Evolutionary conservation across 1,139 yeast species (phyloP), one percentile per base, ranked within the genome.

Genomic region (Debaryomycetaceae sp.): DNA sequence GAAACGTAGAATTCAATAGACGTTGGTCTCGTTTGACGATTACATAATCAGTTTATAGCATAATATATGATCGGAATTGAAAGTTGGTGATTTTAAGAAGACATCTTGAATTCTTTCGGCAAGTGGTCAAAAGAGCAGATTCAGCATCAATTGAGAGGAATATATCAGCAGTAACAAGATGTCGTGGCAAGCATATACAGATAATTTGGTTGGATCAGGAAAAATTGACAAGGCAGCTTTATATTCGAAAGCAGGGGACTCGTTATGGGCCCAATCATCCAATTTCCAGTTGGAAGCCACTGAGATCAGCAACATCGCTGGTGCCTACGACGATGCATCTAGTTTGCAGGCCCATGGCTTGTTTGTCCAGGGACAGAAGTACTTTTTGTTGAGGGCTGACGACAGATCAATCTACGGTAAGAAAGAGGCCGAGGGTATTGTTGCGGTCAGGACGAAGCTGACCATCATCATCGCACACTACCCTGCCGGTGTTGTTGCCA

Each of bases 351-450:
- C 93, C 42, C 80, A 77, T 53, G 99, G 99, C 9, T 77, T 95
- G 57, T 96, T 88, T 62, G 75, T 87, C 47, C 86, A 83, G 62
- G 89, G 91, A 45, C 84, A 83, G 58, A 95, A 95, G 69, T 91
- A 90, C 74, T 87, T 93, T 66, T 73, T 90, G 57, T 78, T 93
- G 58, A 83, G 84, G 60, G 96, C 97, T 14, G 97, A 91, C 61
- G 95, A 86, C 44, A 83, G 97, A 68, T 86, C 96, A 48, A 86
- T 93, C 57, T 91, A 93, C 65, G 99, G 97, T 55, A 91, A 93
- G 74, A 90, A 85, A 54, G 85, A 75, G 47, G 89, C 84, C 47
- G 88, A 86, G 56, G 99, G 99, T 54, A 78, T 93, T 47, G 72
- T 93, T 54, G 87, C 91, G 52, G 97, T 93, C 43, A 85, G 96